These are phyloP conservation scores for Alternaria alternata DNA, from an alignment of 2,329 filamentous ascomycete genomes.

Conservation along the genomic window DNA sequence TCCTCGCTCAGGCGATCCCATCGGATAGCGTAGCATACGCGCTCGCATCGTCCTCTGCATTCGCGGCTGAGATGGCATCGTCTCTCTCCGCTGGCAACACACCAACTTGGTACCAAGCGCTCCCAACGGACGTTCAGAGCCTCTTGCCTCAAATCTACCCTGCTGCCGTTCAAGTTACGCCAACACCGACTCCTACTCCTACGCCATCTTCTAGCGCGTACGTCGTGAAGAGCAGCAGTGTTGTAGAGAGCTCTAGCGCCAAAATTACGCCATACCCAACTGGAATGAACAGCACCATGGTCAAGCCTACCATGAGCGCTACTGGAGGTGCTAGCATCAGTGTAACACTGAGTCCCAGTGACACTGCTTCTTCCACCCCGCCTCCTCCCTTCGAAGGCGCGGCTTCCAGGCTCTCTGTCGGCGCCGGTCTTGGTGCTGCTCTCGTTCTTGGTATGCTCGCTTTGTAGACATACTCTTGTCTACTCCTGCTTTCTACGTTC, in stretches of 20 bases:
- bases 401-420: slow-evolving; percentile 49
- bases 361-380: slow-evolving; percentile 16
- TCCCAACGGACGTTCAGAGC: slow-evolving; percentile 56
- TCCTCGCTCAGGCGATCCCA: slow-evolving; percentile 57
- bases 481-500: not conserved
- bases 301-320: slow-evolving; percentile 18
- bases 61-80: slow-evolving; percentile 53
- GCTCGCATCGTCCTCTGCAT: slow-evolving; percentile 53
- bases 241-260: slow-evolving; percentile 1
- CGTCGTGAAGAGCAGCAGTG: slow-evolving; percentile 11
- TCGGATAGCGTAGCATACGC: slow-evolving; percentile 51
- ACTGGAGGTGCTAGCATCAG: slow-evolving; percentile 11
- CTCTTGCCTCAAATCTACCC: slow-evolving; percentile 52
- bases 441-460: slow-evolving; percentile 55
- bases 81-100: slow-evolving; percentile 54
- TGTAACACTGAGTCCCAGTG: slow-evolving; percentile 10
- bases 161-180: slow-evolving; percentile 25
- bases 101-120: slow-evolving; percentile 56
- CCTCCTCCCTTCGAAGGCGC: slow-evolving; percentile 25
- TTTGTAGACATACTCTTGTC: slow-evolving; percentile 37
- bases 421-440: slow-evolving; percentile 50
- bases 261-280: slow-evolving; percentile 8
- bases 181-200: slow-evolving; percentile 27
- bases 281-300: slow-evolving; percentile 9
- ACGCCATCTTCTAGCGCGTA: slow-evolving; percentile 9